Evolutionary conservation across 1,284 basidiomycete genomes (phyloP).

Genomic region (Agaricales sp.): DNA sequence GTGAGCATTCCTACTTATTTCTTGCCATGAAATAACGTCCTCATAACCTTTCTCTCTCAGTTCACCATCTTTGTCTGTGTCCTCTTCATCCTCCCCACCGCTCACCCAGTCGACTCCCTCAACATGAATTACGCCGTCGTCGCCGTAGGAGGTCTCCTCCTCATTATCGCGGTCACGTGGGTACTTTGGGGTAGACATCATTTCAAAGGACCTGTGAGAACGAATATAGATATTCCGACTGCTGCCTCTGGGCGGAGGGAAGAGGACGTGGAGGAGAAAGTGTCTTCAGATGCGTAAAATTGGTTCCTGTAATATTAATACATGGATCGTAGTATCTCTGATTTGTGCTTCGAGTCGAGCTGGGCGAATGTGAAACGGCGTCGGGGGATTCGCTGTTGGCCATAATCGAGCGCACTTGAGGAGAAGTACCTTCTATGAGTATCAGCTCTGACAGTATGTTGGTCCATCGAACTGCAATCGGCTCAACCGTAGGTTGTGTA

Average conservation of each 20-base stretch:
- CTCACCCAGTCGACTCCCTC: slow-evolving; percentile 41
- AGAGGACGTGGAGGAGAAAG: not conserved
- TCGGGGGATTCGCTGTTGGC: not conserved
- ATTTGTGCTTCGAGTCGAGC: too few relatives aligned
- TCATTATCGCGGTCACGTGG: slow-evolving; percentile 32
- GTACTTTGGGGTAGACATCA: slow-evolving; percentile 25
- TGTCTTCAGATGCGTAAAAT: too few relatives aligned
- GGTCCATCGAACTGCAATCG: too few relatives aligned
- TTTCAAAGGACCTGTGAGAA: slow-evolving; percentile 24
- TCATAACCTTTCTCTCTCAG: slow-evolving; percentile 16
- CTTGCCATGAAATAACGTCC: slow-evolving; percentile 2
- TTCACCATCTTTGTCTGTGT: slow-evolving; percentile 45
- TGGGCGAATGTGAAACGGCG: not conserved
- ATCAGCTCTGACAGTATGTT: too few relatives aligned
- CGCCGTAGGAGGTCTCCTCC: slow-evolving; percentile 33
- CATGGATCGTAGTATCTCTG: too few relatives aligned
- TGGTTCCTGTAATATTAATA: too few relatives aligned
- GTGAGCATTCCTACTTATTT: slow-evolving; percentile 19
- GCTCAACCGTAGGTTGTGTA: too few relatives aligned
- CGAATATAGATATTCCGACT: not conserved
- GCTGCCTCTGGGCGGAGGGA: not conserved
- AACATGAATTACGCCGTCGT: slow-evolving; percentile 61
- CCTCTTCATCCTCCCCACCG: slow-evolving; percentile 51
- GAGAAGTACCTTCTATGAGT: too few relatives aligned
- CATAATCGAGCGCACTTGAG: too few relatives aligned